Base-by-base conservation (phyloP, 225 moss, liverwort and hornwort genomes). In the Thuidium tamariscinum region DNA sequence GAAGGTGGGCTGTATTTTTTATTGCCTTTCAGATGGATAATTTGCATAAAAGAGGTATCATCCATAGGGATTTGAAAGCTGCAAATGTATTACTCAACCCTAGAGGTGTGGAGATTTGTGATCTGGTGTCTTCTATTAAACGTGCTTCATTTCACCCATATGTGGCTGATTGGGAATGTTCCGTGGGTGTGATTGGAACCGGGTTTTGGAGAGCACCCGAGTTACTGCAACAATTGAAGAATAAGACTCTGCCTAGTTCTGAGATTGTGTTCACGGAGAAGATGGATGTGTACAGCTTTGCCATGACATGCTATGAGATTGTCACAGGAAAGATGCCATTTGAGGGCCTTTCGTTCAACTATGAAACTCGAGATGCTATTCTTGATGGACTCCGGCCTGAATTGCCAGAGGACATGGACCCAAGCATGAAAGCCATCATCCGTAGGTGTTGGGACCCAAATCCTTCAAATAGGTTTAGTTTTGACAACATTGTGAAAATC, bases 21-120 rank as follows among this genome's bases (percentile, higher is more conserved):
- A 9, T 72, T 29, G 72, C 29, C 10, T 2, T 0, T 0, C 0
- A 2, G 0, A 29, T 72, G 72, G 0, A 0, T 10, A 0, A 1
- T 30, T 49, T 32, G 20, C 48, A 73, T 29, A 0, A 0, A 4
- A 11, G 1, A 0, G 32, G 20, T 4, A 46, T 73, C 30, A 1
- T 32, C 4, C 73, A 73, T 16, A 73, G 49, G 73, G 32, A 49
- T 49, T 73, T 48, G 73, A 49, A 73, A 73, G 73, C 32, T 11
- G 19, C 48, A 2, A 73, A 73, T 32, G 9, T 48, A 0, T 32
- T 73, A 3, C 0, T 73, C 16, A 0, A 0, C 7, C 18, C 7
- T 69, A 25, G n/a, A n/a, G n/a, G n/a, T n/a, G n/a, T n/a, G n/a
- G n/a, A n/a, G n/a, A n/a, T n/a, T n/a, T n/a, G n/a, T n/a, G n/a